Evolutionary conservation across 192 early-diverging fungal genomes (phyloP), one percentile per base, ranked within the genome.

Genomic region (Spizellomyces punctatus): DNA sequence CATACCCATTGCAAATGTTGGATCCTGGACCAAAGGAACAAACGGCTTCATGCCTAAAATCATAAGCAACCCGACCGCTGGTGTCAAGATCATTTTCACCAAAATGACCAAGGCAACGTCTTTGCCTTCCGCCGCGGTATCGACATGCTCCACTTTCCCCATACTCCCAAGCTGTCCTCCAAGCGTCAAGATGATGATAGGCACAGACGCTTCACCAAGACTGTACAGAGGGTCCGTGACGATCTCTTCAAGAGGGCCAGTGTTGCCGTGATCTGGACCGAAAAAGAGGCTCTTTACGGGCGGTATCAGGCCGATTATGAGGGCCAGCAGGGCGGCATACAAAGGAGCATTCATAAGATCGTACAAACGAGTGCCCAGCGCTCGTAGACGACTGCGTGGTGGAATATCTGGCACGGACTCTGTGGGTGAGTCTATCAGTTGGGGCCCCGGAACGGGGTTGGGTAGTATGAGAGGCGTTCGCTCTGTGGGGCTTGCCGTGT

Each of bases 181-280:
- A 6, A 94, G 85, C 64, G 90, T 90, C 4, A 92, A 79, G 54
- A 94, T 74, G 36, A 92, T 90, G 62, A 92, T 77, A 2, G 92
- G 92, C 17, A 94, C 91, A 8, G 90, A 90, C 5, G 90, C 91
- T 27, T 86, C 82, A 46, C 92, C 92, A 72, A 91, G 90, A 58
- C 78, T 83, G 22, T 91, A 88, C 22, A 94, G 83, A 1, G 89
- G 87, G 56, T 88, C 84, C 65, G 89, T 87, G 67, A 87, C 76
- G 6, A 89, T 66, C 54, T 89, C 78, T 7, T 86, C 85, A 6
- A 83, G 72, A 2, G 80, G 78, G 8, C 62, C 62, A 22, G 6
- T 7, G 8, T 6, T 27, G 19, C 6, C 63, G 4, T 16, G 46
- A 6, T 63, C 49, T 21, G 16, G 0, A 48, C 84, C 81, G 79